A percentile compares a stretch with the other conserved stretches of the same genome.
phyloP scores from a whole-genome alignment of 805 yeast species.

The Saturnispora serradocipensis region DNA sequence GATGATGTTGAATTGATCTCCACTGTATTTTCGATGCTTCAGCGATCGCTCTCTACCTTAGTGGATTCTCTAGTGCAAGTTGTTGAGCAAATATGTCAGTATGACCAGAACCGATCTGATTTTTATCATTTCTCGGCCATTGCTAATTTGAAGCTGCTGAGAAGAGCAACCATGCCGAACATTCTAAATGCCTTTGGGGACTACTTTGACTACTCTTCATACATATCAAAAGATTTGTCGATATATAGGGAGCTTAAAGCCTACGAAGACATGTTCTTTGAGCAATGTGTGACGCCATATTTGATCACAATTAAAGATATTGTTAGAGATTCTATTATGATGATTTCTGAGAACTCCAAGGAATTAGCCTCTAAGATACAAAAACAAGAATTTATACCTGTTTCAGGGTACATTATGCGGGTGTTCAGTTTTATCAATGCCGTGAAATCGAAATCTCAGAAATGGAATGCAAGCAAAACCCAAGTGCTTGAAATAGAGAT shows the following conservation, averaged over 20 bases:
- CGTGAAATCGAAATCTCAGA: constrained; percentile 20
- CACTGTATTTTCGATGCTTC: constrained; percentile 28
- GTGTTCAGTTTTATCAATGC: constrained; percentile 20
- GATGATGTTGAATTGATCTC: constrained; percentile 15
- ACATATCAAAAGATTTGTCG: constrained; percentile 32
- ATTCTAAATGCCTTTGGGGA: constrained; percentile 42
- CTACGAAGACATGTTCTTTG: constrained; percentile 46
- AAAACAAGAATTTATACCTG: constrained; percentile 10
- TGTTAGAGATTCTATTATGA: constrained; percentile 32
- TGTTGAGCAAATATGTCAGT: constrained; percentile 13
- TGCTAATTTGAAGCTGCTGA: constrained; percentile 44
- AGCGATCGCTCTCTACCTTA: constrained; percentile 26
- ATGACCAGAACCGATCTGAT: constrained; percentile 18
- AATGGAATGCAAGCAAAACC: constrained; percentile 3
- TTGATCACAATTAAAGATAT: constrained; percentile 33
- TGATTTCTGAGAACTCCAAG: constrained; percentile 2
- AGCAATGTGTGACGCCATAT: constrained; percentile 42
- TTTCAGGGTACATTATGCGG: constrained; percentile 18
- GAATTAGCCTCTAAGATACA: constrained; percentile 33
- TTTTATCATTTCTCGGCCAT: constrained; percentile 31
- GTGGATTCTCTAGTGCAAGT: constrained; percentile 39
- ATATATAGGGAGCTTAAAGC: constrained; percentile 36
- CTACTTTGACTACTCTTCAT: constrained; percentile 37
- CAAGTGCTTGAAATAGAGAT: constrained; percentile 3
- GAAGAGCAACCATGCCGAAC: constrained; percentile 37